Evolutionary conservation across 1,139 yeast genomes (phyloP), one percentile per base, ranked within the genome.

Genomic region (Magnusiomyces fungicola): DNA sequence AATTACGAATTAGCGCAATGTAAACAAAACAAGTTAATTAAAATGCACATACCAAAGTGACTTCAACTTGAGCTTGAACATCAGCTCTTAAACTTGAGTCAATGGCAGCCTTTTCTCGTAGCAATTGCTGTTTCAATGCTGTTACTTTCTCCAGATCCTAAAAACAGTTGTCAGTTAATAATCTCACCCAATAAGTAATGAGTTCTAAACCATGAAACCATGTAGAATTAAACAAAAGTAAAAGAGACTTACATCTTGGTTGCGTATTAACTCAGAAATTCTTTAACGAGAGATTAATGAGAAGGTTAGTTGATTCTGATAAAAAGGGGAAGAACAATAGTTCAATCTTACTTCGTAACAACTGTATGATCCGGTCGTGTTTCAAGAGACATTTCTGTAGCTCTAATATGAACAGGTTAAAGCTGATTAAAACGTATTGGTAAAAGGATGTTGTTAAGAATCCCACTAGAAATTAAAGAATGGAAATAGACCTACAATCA

Each of bases 51-150:
- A 43, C 53, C 58, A 73, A 66, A 6, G 81, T 73, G 7, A 77
- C 69, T 48, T 79, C 79, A 50, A 80, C 74, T 58, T 82, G 89
- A 3, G 72, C 66, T 58, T 78, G 78, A 2, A 86, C 80, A 40
- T 81, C 81, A 38, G 81, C 71, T 57, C 78, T 78, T 52, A 87
- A 71, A 61, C 84, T 85, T 50, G 79, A 71, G 57, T 87, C 95
- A n/a, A 85, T 69, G 1, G 84, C 75, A 0, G 83, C 74, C 62
- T 83, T 84, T 61, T 87, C 94, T 55, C 85, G 78, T 41, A 68
- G 59, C 50, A 87, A 73, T 58, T 81, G 86, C 55, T 76, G 81
- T 53, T 78, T 76, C 38, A 82, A 68, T 1, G 71, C 65, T 9
- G 72, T 66, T 12, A 81, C 74, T 59, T 80, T 81, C 47, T 73